These are phyloP conservation scores for Mycena leptocephala DNA, from an alignment of 768 basidiomycete genomes.

Conservation along the genomic window DNA sequence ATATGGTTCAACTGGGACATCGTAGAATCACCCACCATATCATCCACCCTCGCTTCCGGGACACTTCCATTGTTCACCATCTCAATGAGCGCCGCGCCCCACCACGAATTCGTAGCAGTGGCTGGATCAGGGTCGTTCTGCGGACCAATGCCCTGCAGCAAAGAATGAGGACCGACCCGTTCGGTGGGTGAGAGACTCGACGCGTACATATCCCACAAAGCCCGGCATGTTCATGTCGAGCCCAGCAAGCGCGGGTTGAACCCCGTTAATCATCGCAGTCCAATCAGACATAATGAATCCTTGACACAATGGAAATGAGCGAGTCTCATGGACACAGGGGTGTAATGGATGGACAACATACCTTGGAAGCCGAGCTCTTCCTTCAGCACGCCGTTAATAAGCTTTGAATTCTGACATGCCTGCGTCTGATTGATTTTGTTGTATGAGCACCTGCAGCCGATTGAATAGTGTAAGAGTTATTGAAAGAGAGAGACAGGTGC, in stretches of 20 bases:
- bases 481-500: no score
- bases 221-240: constrained; percentile 40
- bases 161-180: no score
- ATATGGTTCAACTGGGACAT: no score
- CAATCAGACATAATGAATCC: constrained; percentile 56
- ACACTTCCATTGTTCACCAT: constrained; percentile 67
- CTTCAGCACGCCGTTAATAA: constrained; percentile 62
- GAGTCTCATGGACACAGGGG: background rate
- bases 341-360: background rate
- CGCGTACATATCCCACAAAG: constrained; percentile 52
- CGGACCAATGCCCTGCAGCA: constrained; percentile 12
- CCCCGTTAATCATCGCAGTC: constrained; percentile 55
- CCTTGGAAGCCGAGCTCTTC: constrained; percentile 66
- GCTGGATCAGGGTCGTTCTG: constrained; percentile 32
- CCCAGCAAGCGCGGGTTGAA: constrained; percentile 36
- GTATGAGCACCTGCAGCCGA: constrained; percentile 33
- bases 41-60: constrained; percentile 60
- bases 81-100: constrained; percentile 48
- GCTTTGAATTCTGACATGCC: constrained; percentile 61
- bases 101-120: constrained; percentile 38
- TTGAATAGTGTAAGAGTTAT: background rate
- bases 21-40: constrained; percentile 69
- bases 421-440: constrained; percentile 60
- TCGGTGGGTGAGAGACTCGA: background rate
- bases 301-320: background rate